These are phyloP conservation scores for Lupinus albus DNA, from an alignment of 306 rosid genomes.

Conservation along the genomic window DNA sequence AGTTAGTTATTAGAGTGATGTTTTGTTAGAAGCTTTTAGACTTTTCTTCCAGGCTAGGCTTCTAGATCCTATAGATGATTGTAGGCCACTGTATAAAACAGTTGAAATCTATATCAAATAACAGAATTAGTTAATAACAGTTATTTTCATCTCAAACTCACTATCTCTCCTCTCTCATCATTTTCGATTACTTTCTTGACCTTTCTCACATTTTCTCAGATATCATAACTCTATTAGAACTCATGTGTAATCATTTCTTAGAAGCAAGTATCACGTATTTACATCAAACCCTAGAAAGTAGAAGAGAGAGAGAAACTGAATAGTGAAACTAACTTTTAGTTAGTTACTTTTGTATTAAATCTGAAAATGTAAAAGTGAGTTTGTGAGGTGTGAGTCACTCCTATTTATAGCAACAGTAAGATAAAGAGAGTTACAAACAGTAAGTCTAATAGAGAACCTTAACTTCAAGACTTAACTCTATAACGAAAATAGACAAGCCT, in stretches of 20 bases:
- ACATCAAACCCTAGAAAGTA: constrained; percentile 17
- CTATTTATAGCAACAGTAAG: too few species aligned
- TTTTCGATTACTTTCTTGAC: not conserved
- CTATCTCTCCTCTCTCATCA: not conserved
- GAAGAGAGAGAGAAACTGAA: too few species aligned
- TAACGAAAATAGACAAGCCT: constrained; percentile 4
- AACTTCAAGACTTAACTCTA: constrained; percentile 1
- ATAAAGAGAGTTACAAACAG: constrained; percentile 65
- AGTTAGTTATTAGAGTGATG: not conserved
- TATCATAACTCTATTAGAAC: too few species aligned
- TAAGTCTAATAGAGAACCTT: constrained; percentile 32
- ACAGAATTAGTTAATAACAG: too few species aligned
- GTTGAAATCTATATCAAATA: not conserved
- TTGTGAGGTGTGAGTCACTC: too few species aligned
- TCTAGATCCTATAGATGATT: not conserved
- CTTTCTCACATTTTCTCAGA: not conserved
- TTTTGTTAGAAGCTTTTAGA: not conserved
- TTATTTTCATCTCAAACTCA: not conserved
- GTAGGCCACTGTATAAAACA: not conserved
- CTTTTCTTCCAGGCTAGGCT: not conserved
- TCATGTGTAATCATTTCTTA: constrained; percentile 19
- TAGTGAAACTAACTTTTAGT: too few species aligned
- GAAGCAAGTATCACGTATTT: constrained; percentile 3
- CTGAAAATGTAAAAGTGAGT: too few species aligned
- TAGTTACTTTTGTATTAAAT: too few species aligned